phyloP scores from a whole-genome alignment of 192 early-diverging fungal species.

The Dissophora ornata region DNA sequence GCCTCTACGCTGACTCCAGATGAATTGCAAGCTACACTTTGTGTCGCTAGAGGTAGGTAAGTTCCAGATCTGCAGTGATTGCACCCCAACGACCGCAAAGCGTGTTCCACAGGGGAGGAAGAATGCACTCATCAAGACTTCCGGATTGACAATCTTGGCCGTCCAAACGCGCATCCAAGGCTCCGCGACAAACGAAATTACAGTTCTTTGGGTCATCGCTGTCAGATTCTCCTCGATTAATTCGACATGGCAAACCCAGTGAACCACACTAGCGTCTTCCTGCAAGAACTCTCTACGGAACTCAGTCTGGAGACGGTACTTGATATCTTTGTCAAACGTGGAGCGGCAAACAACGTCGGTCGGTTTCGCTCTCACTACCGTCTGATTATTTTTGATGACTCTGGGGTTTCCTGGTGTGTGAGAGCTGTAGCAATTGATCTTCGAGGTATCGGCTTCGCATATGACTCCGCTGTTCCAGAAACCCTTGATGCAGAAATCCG shows the following conservation, averaged over 20 bases:
- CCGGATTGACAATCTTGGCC: constrained; percentile 10
- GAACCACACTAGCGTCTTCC: constrained; percentile 31
- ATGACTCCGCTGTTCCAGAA: constrained; percentile 29
- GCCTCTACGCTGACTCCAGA: constrained; percentile 47
- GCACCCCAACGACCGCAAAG: constrained; percentile 27
- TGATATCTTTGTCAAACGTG: constrained; percentile 1
- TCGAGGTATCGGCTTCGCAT: constrained; percentile 28
- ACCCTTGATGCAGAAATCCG: constrained; percentile 20
- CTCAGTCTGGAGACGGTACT: constrained; percentile 19
- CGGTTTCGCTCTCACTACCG: constrained; percentile 6
- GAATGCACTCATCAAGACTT: constrained; percentile 18
- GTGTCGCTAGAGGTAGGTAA: constrained; percentile 14
- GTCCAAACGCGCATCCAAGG: constrained; percentile 42
- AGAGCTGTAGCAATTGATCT: constrained; percentile 32
- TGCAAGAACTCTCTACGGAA: constrained; percentile 28
- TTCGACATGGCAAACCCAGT: constrained; percentile 51
- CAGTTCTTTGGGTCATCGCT: constrained; percentile 1
- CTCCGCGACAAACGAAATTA: constrained; percentile 44
- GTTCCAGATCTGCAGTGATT: constrained; percentile 47
- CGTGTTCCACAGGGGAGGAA: constrained; percentile 28
- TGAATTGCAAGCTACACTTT: constrained; percentile 45
- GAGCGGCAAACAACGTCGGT: background rate
- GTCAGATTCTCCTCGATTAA: constrained; percentile 15
- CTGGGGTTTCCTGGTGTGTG: constrained; percentile 14
- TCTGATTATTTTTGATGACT: constrained; percentile 13